Conservation (phyloP, 192 early-diverging fungal species). For the Kappamyces sp. region DNA sequence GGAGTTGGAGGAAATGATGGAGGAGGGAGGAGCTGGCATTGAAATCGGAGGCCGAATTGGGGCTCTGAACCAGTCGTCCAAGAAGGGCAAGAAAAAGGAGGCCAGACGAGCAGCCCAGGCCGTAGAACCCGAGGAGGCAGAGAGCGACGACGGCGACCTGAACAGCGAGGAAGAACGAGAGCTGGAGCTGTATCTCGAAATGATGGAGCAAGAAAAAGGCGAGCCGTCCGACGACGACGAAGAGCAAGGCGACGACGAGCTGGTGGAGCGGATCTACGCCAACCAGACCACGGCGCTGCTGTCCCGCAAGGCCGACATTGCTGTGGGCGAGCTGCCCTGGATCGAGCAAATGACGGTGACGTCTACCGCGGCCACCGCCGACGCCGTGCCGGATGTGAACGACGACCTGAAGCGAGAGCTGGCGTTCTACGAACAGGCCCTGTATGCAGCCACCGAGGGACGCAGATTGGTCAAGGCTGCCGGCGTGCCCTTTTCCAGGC, state of each 20-base stretch:
- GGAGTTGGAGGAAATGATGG: conserved; percentile 6
- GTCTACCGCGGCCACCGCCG: conserved; percentile 23
- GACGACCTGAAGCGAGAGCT: conserved; percentile 92
- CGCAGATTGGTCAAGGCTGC: conserved; percentile 54
- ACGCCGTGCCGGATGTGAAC: conserved; percentile 50
- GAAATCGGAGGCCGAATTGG: conserved; percentile 2
- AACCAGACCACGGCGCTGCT: conserved; percentile 32
- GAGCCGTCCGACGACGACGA: conserved; percentile 12
- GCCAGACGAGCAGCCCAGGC: neutral
- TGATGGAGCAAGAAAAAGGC: conserved; percentile 14
- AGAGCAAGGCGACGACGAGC: conserved; percentile 25
- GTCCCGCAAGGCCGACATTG: conserved; percentile 35
- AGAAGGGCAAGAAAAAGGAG: too few species aligned
- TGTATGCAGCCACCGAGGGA: conserved; percentile 67
- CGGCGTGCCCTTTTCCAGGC: conserved; percentile 73
- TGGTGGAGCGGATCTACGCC: conserved; percentile 25
- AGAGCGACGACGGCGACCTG: conserved; percentile 18
- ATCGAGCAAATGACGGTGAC: conserved; percentile 43
- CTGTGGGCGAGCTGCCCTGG: conserved; percentile 39
- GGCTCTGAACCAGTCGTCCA: neutral
- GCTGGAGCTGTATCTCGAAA: conserved; percentile 29
- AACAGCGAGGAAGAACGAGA: conserved; percentile 34
- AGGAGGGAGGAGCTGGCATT: conserved; percentile 12
- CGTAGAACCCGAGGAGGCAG: conserved; percentile 2
- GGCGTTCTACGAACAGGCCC: conserved; percentile 88